Percentiles rank a stretch among this genome's conserved stretches.
Conservation (phyloP, 139 green algal genomes). For the Asterochloris erici region DNA sequence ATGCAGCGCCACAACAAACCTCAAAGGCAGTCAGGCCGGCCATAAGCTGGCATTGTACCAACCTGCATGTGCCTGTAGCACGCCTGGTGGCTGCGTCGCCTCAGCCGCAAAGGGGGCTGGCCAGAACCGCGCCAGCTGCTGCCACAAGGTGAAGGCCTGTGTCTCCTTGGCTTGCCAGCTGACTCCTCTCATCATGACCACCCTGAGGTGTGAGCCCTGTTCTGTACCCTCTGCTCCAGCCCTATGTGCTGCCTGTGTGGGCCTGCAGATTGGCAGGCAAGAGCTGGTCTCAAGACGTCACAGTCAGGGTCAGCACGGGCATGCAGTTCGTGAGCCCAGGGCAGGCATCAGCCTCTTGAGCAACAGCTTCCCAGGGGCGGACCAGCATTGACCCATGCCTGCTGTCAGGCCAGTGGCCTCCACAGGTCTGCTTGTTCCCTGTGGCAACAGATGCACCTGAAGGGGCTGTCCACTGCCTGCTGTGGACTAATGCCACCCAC, state of each 20-base stretch:
- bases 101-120: conserved; percentile 36
- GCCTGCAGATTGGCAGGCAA: background rate
- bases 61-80: conserved; percentile 47
- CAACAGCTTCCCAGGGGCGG: background rate
- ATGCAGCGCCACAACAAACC: background rate
- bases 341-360: background rate
- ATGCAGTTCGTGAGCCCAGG: background rate
- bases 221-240: background rate
- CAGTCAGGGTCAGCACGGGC: too few species aligned
- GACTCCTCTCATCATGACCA: conserved; percentile 19
- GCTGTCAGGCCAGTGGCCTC: too few species aligned
- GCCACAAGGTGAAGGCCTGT: conserved; percentile 30
- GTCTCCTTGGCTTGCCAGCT: conserved; percentile 1
- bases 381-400: too few species aligned
- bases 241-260: background rate
- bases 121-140: conserved; percentile 40
- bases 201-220: background rate
- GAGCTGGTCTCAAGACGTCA: background rate
- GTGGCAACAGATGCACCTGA: too few species aligned
- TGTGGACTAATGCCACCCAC: too few species aligned
- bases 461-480: too few species aligned
- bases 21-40: background rate
- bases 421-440: too few species aligned
- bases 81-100: conserved; percentile 1
- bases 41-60: background rate